Percentiles rank a stretch among this genome's conserved stretches.
Evolutionary conservation across 768 basidiomycete species (phyloP).

Genomic region (Leccinum boreale): DNA sequence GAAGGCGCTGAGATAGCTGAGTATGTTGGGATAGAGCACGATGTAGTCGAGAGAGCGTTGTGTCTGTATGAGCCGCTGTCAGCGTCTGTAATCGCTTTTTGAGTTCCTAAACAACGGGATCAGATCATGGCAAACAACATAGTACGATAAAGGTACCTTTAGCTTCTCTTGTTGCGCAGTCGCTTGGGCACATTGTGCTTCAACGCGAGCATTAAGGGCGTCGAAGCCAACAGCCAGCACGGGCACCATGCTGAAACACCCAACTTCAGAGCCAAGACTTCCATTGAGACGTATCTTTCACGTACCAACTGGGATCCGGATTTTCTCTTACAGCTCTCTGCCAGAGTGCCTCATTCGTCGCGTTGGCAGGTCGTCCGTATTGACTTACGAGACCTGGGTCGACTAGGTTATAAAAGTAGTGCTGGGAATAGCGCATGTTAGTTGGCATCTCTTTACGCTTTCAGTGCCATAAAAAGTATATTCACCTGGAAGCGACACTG

Average conservation of each 20-base stretch:
- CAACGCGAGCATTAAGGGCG: conserved; percentile 73
- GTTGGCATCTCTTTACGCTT: not conserved
- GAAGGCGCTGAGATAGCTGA: conserved; percentile 67
- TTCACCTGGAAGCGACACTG: conserved; percentile 78
- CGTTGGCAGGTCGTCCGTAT: conserved; percentile 72
- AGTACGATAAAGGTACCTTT: conserved; percentile 36
- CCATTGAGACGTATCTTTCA: not conserved
- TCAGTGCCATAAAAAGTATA: not conserved
- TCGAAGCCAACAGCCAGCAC: conserved; percentile 81
- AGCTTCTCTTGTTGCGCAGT: conserved; percentile 65
- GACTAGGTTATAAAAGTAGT: conserved; percentile 83
- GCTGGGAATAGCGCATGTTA: conserved; percentile 37
- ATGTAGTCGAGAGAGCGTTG: conserved; percentile 64
- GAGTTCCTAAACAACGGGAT: conserved; percentile 48
- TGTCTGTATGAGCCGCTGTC: conserved; percentile 58
- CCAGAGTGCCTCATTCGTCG: conserved; percentile 71
- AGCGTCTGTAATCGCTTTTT: conserved; percentile 60
- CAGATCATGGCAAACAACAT: not conserved
- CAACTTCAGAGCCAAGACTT: not conserved
- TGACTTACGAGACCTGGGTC: conserved; percentile 61
- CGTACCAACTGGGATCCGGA: conserved; percentile 73
- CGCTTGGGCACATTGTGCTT: conserved; percentile 68
- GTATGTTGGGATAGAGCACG: conserved; percentile 62
- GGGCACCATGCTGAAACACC: conserved; percentile 59
- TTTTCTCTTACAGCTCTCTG: conserved; percentile 77